Base-by-base conservation (phyloP, 2,329 filamentous ascomycete genomes). In the Pseudocercospora fijiensis region DNA sequence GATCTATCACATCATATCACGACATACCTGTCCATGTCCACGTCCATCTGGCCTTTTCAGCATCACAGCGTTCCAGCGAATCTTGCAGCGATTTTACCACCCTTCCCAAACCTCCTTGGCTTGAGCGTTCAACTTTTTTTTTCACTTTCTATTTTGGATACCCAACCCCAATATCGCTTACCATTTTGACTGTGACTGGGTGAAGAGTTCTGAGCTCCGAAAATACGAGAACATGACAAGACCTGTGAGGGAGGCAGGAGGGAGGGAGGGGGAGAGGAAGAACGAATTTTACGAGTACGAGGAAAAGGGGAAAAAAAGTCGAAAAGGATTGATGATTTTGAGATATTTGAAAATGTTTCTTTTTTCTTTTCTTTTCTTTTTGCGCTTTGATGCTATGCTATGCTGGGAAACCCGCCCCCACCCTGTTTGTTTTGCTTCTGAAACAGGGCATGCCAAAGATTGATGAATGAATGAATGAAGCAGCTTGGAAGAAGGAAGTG, bases 81-180 rank as follows among this genome's bases (percentile, higher is more conserved):
- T 41, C 37, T 41, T 41, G 16, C 37, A 41, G 37, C 13, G 37
- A 41, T 41, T 41, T 41, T 41, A 41, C 4, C 16, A 41, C 37
- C 13, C 18, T 41, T n/a, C 16, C 3, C n/a, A n/a, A 7, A n/a
- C 18, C 37, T 18, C 7, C 16, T 8, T 8, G 6, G 37, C 37
- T 41, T 18, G 37, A 61, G 62, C 58, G 57, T 30, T 37, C 27
- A 18, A n/a, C n/a, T n/a, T n/a, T n/a, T n/a, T 26, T 26, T 20
- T 27, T 27, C 60, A 24, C 37, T 11, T 58, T 59, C 45, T 45
- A 20, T 56, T 62, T 59, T 60, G 60, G 57, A 67, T 65, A 65
- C 65, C 62, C 51, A 63, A 65, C 65, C 62, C 51, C 37, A 60
- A 18, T 16, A 16, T 20, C 13, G 53, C 24, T 55, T 56, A 18